These are phyloP conservation scores for Crucibulum laeve DNA, from an alignment of 768 basidiomycete genomes.

Conservation along the genomic window DNA sequence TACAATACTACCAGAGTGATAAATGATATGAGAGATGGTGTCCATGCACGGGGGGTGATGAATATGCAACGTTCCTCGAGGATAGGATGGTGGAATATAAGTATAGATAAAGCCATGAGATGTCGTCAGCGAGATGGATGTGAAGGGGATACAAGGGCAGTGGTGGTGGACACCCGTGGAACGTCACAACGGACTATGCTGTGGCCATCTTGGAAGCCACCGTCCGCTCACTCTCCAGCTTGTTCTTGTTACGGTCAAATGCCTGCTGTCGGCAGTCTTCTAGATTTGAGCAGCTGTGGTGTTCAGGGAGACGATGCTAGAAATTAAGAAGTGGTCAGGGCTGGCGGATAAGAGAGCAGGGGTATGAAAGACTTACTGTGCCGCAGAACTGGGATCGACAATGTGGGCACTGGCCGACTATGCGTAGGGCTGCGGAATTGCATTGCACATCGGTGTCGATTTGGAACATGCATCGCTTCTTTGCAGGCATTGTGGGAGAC, in stretches of 20 bases:
- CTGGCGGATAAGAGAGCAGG: conserved; percentile 4
- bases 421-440: conserved; percentile 74
- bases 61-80: too few species aligned
- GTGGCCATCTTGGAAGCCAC: conserved; percentile 84
- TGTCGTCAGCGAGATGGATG: neutral
- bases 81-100: too few species aligned
- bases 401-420: conserved; percentile 82
- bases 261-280: conserved; percentile 85
- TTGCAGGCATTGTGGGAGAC: conserved; percentile 57
- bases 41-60: conserved; percentile 12
- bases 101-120: neutral
- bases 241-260: conserved; percentile 83
- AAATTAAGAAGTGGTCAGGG: conserved; percentile 10
- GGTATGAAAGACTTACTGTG: conserved; percentile 42
- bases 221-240: conserved; percentile 85
- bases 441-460: conserved; percentile 50
- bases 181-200: conserved; percentile 39
- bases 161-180: neutral
- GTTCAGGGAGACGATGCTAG: conserved; percentile 87
- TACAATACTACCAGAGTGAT: conserved; percentile 15
- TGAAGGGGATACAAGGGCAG: neutral
- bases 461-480: conserved; percentile 83
- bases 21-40: conserved; percentile 8
- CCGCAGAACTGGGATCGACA: conserved; percentile 78
- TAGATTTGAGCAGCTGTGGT: conserved; percentile 79